Evolutionary conservation across 441 rosid genomes (phyloP).

Genomic region (Pelargonium australe): DNA sequence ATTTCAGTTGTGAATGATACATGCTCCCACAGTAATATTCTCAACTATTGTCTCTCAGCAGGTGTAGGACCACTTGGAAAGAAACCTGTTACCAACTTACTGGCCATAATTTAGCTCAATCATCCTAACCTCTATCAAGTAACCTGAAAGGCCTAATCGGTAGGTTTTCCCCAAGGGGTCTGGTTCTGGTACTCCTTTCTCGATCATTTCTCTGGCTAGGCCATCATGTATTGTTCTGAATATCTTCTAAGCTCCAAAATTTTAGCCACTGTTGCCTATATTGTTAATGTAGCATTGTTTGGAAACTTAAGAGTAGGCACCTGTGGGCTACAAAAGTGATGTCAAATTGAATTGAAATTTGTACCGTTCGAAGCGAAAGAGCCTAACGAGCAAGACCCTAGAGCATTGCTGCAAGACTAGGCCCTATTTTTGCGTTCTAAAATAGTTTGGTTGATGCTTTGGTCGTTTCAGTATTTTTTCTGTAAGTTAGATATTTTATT

Average conservation of each 20-base stretch:
- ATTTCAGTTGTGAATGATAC: slow-evolving; percentile 1
- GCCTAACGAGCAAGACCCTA: too few relatives aligned
- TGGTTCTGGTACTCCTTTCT: not conserved
- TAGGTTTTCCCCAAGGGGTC: not conserved
- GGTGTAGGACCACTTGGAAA: not conserved
- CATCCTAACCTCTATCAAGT: not conserved
- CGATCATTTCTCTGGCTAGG: not conserved
- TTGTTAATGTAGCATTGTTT: not conserved
- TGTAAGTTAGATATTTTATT: too few relatives aligned
- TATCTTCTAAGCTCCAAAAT: too few relatives aligned
- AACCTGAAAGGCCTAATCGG: not conserved
- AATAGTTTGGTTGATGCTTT: too few relatives aligned
- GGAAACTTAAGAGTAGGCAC: not conserved
- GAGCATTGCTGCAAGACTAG: too few relatives aligned
- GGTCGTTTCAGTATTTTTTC: too few relatives aligned
- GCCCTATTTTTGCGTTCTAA: too few relatives aligned
- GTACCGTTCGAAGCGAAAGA: too few relatives aligned
- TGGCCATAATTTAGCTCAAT: not conserved
- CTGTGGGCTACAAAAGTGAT: not conserved
- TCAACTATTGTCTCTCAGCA: not conserved
- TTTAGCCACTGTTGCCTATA: not conserved
- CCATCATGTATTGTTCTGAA: not conserved
- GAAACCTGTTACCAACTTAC: not conserved
- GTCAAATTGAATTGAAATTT: not conserved
- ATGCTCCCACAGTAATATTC: not conserved